Evolutionary conservation across 78 protist genomes (phyloP).

Genomic region (Dictyostelium citrinum): DNA sequence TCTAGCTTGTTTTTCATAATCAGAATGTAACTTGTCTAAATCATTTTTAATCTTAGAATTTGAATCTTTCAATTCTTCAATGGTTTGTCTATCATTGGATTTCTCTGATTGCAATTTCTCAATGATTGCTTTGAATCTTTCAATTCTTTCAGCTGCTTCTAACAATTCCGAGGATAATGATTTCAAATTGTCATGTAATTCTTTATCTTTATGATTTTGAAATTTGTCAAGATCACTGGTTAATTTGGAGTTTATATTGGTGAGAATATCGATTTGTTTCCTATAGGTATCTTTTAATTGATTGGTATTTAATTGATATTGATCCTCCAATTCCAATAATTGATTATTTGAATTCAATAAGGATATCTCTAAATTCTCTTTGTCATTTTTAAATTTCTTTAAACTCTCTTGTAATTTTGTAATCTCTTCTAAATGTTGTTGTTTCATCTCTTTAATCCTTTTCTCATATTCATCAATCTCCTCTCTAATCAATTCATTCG

Average conservation of each 20-base stretch:
- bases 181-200: background rate
- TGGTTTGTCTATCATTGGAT: background rate
- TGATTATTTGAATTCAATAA: background rate
- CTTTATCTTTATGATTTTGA: background rate
- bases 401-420: background rate
- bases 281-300: background rate
- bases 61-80: background rate
- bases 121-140: background rate
- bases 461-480: background rate
- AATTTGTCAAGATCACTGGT: background rate
- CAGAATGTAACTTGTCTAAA: background rate
- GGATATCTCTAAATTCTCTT: constrained; percentile 2
- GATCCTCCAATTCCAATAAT: background rate
- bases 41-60: background rate
- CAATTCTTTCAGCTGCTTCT: background rate
- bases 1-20: background rate
- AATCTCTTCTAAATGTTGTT: background rate
- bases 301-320: background rate
- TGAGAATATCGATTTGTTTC: background rate
- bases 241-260: background rate
- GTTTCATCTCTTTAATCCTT: background rate
- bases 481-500: background rate
- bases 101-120: background rate
- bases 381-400: background rate
- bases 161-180: background rate